Percentiles rank a stretch among this genome's conserved stretches.
phyloP scores from a whole-genome alignment of 1,139 yeast species.

The Blastobotrys buckinghamii region DNA sequence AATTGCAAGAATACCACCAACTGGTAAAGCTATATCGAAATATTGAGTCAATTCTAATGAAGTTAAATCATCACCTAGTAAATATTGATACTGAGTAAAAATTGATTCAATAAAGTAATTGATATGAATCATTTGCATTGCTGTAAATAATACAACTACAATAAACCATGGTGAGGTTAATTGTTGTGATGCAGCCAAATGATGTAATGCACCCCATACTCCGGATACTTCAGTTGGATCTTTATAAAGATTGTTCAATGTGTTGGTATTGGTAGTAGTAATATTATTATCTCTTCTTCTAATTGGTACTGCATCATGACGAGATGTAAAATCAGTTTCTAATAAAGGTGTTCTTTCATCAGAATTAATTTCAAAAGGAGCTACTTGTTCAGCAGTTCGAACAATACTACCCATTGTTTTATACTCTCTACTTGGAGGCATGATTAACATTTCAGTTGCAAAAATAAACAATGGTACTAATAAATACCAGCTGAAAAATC shows the following conservation, averaged over 20 bases:
- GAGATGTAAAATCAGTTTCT: slow-evolving; percentile 14
- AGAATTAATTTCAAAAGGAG: too few relatives aligned
- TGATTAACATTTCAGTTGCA: slow-evolving; percentile 62
- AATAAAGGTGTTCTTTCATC: not conserved
- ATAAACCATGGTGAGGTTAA: slow-evolving; percentile 71
- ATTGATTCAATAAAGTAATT: slow-evolving; percentile 90
- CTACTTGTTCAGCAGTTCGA: slow-evolving; percentile 7
- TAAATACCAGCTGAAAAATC: slow-evolving; percentile 61
- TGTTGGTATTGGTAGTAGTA: not conserved
- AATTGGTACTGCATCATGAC: slow-evolving; percentile 1
- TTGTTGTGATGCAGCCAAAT: slow-evolving; percentile 54
- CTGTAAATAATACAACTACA: slow-evolving; percentile 70
- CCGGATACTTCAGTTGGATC: slow-evolving; percentile 51
- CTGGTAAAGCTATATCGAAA: slow-evolving; percentile 78
- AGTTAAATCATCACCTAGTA: slow-evolving; percentile 48
- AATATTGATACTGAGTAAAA: slow-evolving; percentile 66
- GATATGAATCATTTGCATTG: slow-evolving; percentile 83
- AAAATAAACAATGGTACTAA: slow-evolving; percentile 70
- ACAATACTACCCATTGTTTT: slow-evolving; percentile 15
- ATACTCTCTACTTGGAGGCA: slow-evolving; percentile 46
- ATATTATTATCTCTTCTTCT: not conserved
- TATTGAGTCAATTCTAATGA: slow-evolving; percentile 63
- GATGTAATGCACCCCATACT: slow-evolving; percentile 81
- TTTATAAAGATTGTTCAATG: slow-evolving; percentile 22
- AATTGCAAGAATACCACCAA: slow-evolving; percentile 79